Base-by-base conservation (phyloP, 148 eudicot genomes). In the Persicaria tinctoria region DNA sequence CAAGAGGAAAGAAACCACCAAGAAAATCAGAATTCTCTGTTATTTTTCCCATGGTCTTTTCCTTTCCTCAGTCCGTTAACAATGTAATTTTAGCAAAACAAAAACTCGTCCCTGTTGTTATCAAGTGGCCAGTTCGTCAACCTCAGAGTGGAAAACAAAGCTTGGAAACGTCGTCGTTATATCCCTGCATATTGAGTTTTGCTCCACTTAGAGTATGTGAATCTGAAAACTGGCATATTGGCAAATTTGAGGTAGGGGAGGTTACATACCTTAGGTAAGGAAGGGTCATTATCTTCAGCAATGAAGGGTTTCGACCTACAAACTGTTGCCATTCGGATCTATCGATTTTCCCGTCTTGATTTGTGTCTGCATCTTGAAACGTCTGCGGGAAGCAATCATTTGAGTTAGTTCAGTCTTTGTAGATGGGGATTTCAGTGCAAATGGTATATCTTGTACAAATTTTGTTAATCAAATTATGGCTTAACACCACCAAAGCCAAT, bases 241-340 rank as follows among this genome's bases (percentile, higher is more conserved):
- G 20, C 10, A 23, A 12, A 32, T 45, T 8, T 45, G 45, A 41
- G 46, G 38, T 44, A n/a, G 5, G 2, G 70, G 8, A 74, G 16
- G 51, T 4, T 6, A 2, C 60, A 5, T 87, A 95, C 98, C 98
- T 89, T 72, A 95, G 82, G 79, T 95, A 95, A 68, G 92, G 96
- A 55, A 95, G 92, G 10, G 97, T 95, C 98, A 95, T 95, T 63
- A 95, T 87, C 76, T 89, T 90, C 80, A 95, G 71, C 74, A 95
- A 66, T 2, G 92, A 86, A 76, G 98, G 97, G 74, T 95, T 95
- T 79, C 77, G 82, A 1, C 85, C 74, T 56, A 95, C 98, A 75
- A 86, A 92, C 76, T 85, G 84, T 50, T 82, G 96, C 98, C 98
- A 95, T 51, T 95, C 98, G 1, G 88, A 60, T 84, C 80, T 86